These are phyloP conservation scores for Vigna hirtella DNA, from an alignment of 306 rosid genomes.

Conservation along the genomic window DNA sequence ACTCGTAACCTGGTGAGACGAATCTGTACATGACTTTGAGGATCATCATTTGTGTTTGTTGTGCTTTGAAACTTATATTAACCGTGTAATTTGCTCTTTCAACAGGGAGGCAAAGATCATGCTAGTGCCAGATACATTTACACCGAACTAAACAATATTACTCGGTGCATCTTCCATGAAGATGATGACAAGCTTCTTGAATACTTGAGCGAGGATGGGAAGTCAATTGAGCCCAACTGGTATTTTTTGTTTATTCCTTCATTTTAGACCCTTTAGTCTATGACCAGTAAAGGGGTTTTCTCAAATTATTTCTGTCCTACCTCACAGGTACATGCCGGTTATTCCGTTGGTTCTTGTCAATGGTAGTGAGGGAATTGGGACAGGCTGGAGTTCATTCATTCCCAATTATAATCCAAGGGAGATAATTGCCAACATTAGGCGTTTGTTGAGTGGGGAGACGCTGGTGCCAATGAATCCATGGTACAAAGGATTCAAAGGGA, in stretches of 20 bases:
- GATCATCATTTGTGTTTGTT: neutral
- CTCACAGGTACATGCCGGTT: conserved; percentile 79
- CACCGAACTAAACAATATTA: conserved; percentile 63
- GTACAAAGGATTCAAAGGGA: conserved; percentile 87
- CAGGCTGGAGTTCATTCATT: conserved; percentile 90
- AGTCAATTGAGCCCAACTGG: conserved; percentile 86
- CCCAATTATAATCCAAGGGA: conserved; percentile 96
- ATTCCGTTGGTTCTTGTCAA: conserved; percentile 92
- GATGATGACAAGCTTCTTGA: conserved; percentile 90
- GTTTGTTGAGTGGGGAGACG: conserved; percentile 62
- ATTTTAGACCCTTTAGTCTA: neutral
- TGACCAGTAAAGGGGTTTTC: neutral
- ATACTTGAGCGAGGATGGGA: conserved; percentile 92
- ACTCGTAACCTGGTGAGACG: conserved; percentile 79
- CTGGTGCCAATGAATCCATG: conserved; percentile 97
- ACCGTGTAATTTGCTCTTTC: neutral
- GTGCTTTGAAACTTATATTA: conserved; percentile 1
- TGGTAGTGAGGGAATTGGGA: conserved; percentile 97
- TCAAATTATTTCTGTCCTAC: neutral
- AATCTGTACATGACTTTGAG: neutral
- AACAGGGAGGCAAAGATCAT: conserved; percentile 93
- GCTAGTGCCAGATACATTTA: conserved; percentile 87
- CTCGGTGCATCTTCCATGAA: conserved; percentile 80
- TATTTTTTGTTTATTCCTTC: conserved; percentile 39
- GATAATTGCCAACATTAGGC: conserved; percentile 76